Conservation (phyloP, 768 basidiomycete species). For the Tylopilus subfusipes region DNA sequence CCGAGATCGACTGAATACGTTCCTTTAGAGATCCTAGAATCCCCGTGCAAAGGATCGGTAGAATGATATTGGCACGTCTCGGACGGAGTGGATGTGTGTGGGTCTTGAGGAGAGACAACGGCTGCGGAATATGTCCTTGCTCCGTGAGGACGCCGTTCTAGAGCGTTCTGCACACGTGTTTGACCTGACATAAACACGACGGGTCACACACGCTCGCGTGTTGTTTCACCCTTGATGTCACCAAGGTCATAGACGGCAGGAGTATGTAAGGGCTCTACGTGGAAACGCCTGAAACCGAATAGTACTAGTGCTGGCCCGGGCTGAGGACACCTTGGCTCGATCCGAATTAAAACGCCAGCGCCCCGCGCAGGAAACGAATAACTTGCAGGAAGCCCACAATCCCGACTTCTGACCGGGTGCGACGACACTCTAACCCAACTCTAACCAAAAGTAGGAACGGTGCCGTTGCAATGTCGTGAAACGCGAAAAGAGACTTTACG, state of each 20-base stretch:
- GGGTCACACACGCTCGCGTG: not conserved
- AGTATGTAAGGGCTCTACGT: not conserved
- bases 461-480: too few species aligned
- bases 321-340: too few species aligned
- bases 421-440: slow-evolving; percentile 4
- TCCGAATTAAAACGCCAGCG: too few species aligned
- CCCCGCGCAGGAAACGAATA: not conserved
- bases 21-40: not conserved
- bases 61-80: not conserved
- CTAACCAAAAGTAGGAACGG: not conserved
- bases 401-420: not conserved
- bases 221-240: not conserved
- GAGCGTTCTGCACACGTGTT: not conserved
- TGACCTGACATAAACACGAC: not conserved
- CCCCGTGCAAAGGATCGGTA: not conserved
- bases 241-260: not conserved
- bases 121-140: not conserved
- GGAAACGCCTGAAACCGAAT: not conserved
- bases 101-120: not conserved
- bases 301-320: not conserved
- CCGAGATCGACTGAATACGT: not conserved
- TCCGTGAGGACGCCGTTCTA: not conserved
- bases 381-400: not conserved
- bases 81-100: not conserved
- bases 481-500: too few species aligned